Percentiles rank a stretch among this genome's conserved stretches.
Evolutionary conservation across 202 grass and related monocot species (phyloP).

Genomic region (Saccharum hybrid): DNA sequence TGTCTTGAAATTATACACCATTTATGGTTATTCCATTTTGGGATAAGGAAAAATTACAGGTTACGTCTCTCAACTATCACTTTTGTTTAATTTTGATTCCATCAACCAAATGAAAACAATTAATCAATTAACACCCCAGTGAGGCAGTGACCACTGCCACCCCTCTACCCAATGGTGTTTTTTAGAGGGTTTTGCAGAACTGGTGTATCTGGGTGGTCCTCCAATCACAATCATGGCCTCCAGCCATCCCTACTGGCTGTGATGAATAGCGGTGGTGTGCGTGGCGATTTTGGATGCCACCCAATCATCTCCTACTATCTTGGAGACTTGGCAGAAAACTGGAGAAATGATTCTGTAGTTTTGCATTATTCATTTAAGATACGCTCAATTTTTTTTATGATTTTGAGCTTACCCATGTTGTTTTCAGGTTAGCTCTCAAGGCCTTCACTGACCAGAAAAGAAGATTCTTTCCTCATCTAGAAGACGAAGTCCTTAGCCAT

Average conservation of each 20-base stretch:
- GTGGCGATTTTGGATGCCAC: neutral
- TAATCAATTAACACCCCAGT: neutral
- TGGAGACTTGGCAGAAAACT: slow-evolving; percentile 26
- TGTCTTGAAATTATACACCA: neutral
- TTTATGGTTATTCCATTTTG: slow-evolving; percentile 6
- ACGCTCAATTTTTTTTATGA: neutral
- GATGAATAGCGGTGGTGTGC: neutral
- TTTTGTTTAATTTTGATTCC: neutral
- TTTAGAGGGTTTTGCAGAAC: neutral
- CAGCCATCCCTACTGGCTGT: neutral
- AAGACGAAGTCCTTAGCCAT: slow-evolving; percentile 70
- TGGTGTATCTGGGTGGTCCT: neutral
- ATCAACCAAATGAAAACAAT: neutral
- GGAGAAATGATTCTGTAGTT: neutral
- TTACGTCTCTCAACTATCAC: neutral
- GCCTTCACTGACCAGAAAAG: slow-evolving; percentile 97
- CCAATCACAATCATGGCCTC: neutral
- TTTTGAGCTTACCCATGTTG: slow-evolving; percentile 23
- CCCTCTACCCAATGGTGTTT: neutral
- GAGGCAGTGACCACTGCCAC: neutral
- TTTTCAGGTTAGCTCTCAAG: slow-evolving; percentile 94
- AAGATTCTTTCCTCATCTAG: slow-evolving; percentile 94
- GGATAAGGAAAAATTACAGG: neutral
- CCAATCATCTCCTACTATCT: neutral
- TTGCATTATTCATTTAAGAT: slow-evolving; percentile 12